Percentiles rank a stretch among this genome's conserved stretches.
phyloP scores from a whole-genome alignment of 1,284 basidiomycete species.

The Rhodotorula mucilaginosa region DNA sequence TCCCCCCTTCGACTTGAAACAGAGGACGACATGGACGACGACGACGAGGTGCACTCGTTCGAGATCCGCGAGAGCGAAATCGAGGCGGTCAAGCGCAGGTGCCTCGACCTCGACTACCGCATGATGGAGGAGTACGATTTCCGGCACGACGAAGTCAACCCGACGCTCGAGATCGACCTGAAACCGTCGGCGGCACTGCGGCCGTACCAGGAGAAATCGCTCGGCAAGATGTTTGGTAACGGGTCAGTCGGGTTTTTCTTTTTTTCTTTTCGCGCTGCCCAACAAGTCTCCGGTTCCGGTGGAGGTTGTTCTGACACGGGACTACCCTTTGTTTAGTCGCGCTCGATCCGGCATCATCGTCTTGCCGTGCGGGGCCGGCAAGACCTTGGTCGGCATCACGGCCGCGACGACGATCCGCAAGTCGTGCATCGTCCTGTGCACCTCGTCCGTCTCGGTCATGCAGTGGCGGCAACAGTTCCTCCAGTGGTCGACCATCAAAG shows the following conservation, averaged over 20 bases:
- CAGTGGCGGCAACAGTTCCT: conserved; percentile 98
- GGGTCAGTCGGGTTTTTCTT: conserved; percentile 66
- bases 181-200: conserved; percentile 94
- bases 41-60: conserved; percentile 92
- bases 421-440: conserved; percentile 95
- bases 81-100: conserved; percentile 59
- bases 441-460: conserved; percentile 93
- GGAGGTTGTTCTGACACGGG: no score
- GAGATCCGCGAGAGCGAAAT: conserved; percentile 88
- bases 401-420: conserved; percentile 99
- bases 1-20: neutral
- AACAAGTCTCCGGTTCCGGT: neutral
- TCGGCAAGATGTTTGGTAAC: conserved; percentile 99
- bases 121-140: conserved; percentile 99
- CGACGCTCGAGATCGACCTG: conserved; percentile 92
- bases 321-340: conserved; percentile 58
- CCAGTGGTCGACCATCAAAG: conserved; percentile 94
- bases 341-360: conserved; percentile 98
- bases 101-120: conserved; percentile 90
- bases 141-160: conserved; percentile 87
- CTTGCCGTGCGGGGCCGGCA: conserved; percentile 95
- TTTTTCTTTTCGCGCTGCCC: neutral
- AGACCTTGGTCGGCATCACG: conserved; percentile 97
- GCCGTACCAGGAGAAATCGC: conserved; percentile 93
- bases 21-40: conserved; percentile 86